Percentiles rank a stretch among this genome's conserved stretches.
phyloP scores from a whole-genome alignment of 306 rosid genomes.

The Rosa multiflora region DNA sequence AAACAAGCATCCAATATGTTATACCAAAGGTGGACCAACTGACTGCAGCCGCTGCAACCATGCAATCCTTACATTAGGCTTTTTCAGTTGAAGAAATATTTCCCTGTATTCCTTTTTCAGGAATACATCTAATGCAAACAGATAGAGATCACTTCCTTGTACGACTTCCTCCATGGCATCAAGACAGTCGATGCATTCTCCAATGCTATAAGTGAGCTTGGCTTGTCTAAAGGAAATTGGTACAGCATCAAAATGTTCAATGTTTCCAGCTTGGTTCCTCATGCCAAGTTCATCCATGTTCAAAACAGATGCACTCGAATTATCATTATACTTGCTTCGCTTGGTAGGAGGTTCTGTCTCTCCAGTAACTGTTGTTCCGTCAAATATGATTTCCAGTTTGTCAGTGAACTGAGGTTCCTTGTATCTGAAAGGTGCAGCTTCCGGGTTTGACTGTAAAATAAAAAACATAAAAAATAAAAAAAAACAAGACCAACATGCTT shows the following conservation, averaged over 20 bases:
- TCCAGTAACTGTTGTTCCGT: constrained; percentile 21
- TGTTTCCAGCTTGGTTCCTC: constrained; percentile 28
- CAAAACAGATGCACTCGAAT: constrained; percentile 20
- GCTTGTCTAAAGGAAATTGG: constrained; percentile 26
- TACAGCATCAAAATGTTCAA: constrained; percentile 18
- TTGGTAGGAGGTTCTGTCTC: constrained; percentile 27
- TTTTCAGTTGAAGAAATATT: constrained; percentile 66
- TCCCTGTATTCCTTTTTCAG: constrained; percentile 72
- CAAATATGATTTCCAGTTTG: constrained; percentile 29
- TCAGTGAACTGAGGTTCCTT: constrained; percentile 36
- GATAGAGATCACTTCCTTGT: constrained; percentile 68
- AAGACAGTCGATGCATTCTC: constrained; percentile 70
- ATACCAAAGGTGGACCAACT: constrained; percentile 35
- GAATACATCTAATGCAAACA: constrained; percentile 72
- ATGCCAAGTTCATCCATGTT: constrained; percentile 28
- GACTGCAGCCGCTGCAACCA: constrained; percentile 72
- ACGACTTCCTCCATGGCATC: constrained; percentile 62
- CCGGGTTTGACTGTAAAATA: constrained; percentile 45
- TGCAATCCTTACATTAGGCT: constrained; percentile 54
- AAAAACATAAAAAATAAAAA: background rate
- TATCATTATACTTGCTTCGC: constrained; percentile 20
- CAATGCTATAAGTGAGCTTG: constrained; percentile 52
- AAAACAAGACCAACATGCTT: constrained; percentile 22
- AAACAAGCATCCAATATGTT: constrained; percentile 34
- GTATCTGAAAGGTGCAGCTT: constrained; percentile 51